A percentile compares a stretch with the other conserved stretches of the same genome.
phyloP scores from a whole-genome alignment of 768 basidiomycete species.

The Amanita brunnescens region DNA sequence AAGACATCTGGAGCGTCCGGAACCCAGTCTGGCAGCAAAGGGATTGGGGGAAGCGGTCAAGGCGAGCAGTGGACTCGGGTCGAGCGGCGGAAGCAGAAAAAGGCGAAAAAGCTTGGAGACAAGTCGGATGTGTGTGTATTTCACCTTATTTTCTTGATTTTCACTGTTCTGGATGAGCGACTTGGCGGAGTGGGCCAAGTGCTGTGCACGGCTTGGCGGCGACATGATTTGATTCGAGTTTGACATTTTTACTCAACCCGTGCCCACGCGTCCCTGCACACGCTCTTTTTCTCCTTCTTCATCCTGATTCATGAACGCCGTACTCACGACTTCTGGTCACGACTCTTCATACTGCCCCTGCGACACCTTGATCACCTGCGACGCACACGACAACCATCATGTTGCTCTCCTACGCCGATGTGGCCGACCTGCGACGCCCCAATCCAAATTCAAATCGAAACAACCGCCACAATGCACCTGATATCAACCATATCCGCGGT shows the following conservation, averaged over 20 bases:
- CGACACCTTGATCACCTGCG: background rate
- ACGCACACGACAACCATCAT: background rate
- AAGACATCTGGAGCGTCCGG: background rate
- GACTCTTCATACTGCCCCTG: background rate
- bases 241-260: conserved; percentile 1
- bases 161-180: conserved; percentile 2
- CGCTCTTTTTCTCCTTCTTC: conserved; percentile 6
- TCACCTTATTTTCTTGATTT: background rate
- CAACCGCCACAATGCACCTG: background rate
- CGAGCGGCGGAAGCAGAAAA: conserved; percentile 66
- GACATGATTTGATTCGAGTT: conserved; percentile 1
- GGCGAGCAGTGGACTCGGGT: conserved; percentile 42
- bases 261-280: conserved; percentile 1
- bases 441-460: background rate
- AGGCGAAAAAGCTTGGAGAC: conserved; percentile 46
- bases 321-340: background rate
- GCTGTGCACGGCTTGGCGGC: background rate
- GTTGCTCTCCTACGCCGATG: conserved; percentile 2
- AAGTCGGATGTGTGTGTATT: conserved; percentile 51
- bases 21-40: background rate
- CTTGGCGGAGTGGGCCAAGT: background rate
- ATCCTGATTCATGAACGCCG: conserved; percentile 4
- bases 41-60: background rate
- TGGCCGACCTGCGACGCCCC: background rate
- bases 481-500: background rate